Evolutionary conservation across 2,329 filamentous ascomycete genomes (phyloP).

Genomic region (Periconia sp.): DNA sequence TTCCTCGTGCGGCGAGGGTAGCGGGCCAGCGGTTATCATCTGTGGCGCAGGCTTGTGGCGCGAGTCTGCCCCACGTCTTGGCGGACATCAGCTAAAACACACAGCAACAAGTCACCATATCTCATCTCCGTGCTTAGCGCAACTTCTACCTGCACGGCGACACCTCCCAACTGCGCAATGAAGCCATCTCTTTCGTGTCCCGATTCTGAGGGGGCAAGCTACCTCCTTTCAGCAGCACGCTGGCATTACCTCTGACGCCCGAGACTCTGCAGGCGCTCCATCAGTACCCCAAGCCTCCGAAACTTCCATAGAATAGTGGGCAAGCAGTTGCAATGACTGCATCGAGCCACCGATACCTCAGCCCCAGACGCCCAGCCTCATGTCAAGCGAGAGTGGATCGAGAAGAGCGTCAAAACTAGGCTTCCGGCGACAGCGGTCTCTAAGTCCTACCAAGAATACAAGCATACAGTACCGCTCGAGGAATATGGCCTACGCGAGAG

Average conservation of each 20-base stretch:
- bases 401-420: slow-evolving; percentile 15
- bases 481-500: slow-evolving; percentile 15
- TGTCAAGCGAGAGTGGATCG: slow-evolving; percentile 12
- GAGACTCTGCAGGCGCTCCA: slow-evolving; percentile 10
- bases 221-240: slow-evolving; percentile 2
- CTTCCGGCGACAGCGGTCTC: slow-evolving; percentile 14
- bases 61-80: no score
- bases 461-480: slow-evolving; percentile 15
- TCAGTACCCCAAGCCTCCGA: slow-evolving; percentile 2
- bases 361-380: slow-evolving; percentile 8
- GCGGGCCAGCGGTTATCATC: no score
- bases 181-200: slow-evolving; percentile 9
- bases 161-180: slow-evolving; percentile 2
- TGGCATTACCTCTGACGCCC: slow-evolving; percentile 8
- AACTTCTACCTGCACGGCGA: not conserved
- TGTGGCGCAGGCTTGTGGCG: no score
- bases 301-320: slow-evolving; percentile 9
- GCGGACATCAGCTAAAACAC: no score
- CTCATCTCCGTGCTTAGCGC: slow-evolving; percentile 1
- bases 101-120: no score
- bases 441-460: slow-evolving; percentile 16
- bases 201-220: slow-evolving; percentile 5
- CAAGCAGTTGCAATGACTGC: slow-evolving; percentile 9
- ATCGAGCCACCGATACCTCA: slow-evolving; percentile 10
- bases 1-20: no score